Evolutionary conservation across 2,329 filamentous ascomycete species (phyloP), one percentile per base, ranked within the genome.

Genomic region (Talaromyces sp.): DNA sequence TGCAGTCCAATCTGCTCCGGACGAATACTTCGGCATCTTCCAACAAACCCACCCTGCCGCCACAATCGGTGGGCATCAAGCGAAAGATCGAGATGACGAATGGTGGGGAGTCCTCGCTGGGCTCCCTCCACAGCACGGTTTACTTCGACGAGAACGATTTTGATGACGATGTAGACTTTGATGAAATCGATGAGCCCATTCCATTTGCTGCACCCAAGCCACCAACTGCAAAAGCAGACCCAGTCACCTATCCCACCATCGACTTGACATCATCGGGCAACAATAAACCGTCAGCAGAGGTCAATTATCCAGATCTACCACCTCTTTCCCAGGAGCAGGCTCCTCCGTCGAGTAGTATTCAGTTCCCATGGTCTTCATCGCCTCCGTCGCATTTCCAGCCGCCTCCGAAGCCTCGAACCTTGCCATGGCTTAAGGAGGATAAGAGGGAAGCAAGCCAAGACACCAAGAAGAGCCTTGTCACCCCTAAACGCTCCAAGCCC

Each of bases 61-160:
- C 57, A 17, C 67, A 67, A 32, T 62, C 67, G 6, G 51, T 60
- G 33, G 71, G 70, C 10, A 60, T 70, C 46, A 75, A 74, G 55
- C 69, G 72, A 39, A 76, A 75, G 56, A 62, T 73, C 17, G 73
- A 75, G 30, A 65, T 69, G 60, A 53, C 63, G 40, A 61, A 58
- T 48, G 50, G 61, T 10, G 62, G 63, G 16, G 62, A 64, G 39
- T 72, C 70, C 5, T 61, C 65, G 5, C 57, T 80, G 49, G 71
- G 70, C 1, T 74, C 72, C 13, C 68, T 81, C 16, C 77, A 79
- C 59, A 73, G 69, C 44, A 71, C 70, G 3, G 82, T 88, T 9
- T 83, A 82, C 55, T 89, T 91, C 57, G 83, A 86, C 54, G 89
- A 91, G 57, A 86, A 93, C 62, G 92, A 96, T 66, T 94, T 96